Percentiles rank a stretch among this genome's conserved stretches.
Conservation (phyloP, 768 basidiomycete species). For the Suillus cothurnatus region DNA sequence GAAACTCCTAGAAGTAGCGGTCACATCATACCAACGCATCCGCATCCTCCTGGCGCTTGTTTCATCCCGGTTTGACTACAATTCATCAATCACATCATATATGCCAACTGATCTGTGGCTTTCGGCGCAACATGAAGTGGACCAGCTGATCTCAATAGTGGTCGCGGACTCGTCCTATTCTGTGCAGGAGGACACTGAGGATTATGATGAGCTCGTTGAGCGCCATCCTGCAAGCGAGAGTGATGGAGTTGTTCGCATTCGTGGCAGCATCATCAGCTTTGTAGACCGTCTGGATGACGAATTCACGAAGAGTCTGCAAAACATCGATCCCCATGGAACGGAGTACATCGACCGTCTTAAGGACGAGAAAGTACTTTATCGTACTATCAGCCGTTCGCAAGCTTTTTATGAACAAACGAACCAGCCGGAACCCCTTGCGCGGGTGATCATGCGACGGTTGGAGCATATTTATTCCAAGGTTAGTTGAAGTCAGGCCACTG, state of each 20-base stretch:
- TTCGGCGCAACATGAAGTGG: conserved; percentile 83
- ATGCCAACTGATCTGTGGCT: conserved; percentile 95
- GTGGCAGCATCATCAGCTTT: conserved; percentile 95
- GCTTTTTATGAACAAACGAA: conserved; percentile 84
- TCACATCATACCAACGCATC: conserved; percentile 89
- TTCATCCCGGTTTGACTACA: conserved; percentile 97
- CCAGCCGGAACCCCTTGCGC: conserved; percentile 76
- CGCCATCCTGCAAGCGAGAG: conserved; percentile 73
- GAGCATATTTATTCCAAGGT: conserved; percentile 99
- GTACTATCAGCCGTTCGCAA: conserved; percentile 91
- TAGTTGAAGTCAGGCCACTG: conserved; percentile 10
- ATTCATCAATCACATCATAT: conserved; percentile 78
- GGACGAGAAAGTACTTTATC: conserved; percentile 93
- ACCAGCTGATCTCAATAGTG: conserved; percentile 82
- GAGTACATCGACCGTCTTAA: conserved; percentile 97
- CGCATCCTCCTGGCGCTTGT: conserved; percentile 92
- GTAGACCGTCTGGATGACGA: conserved; percentile 97
- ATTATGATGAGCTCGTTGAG: conserved; percentile 91
- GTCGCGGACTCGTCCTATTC: conserved; percentile 72
- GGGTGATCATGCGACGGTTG: conserved; percentile 91
- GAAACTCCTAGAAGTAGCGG: conserved; percentile 81
- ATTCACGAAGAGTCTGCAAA: conserved; percentile 96
- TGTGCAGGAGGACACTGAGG: conserved; percentile 83
- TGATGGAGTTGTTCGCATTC: conserved; percentile 78
- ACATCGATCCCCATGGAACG: conserved; percentile 98